Percentiles rank a stretch among this genome's conserved stretches.
These are phyloP conservation scores for Penicillium occitanis DNA, from an alignment of 2,329 filamentous ascomycete genomes.

Conservation along the genomic window DNA sequence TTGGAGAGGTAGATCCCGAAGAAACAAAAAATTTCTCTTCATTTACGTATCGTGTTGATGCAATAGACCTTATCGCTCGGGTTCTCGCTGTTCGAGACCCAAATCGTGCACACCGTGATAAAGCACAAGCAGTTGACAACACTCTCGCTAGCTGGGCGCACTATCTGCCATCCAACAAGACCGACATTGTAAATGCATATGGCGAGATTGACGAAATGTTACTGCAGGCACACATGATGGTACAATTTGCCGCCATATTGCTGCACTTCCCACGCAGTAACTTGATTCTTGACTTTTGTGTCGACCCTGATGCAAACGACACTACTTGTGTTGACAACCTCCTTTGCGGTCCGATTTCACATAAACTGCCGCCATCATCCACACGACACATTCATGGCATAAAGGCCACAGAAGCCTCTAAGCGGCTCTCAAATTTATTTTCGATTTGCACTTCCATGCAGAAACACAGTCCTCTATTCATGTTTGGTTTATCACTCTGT, in stretches of 20 bases:
- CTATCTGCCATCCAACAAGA: slow-evolving; percentile 67
- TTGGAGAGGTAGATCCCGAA: slow-evolving; percentile 5
- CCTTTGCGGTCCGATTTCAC: slow-evolving; percentile 52
- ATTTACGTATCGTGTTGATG: slow-evolving; percentile 74
- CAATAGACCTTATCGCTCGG: slow-evolving; percentile 68
- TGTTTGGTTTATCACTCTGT: slow-evolving; percentile 18
- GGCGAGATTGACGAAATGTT: slow-evolving; percentile 65
- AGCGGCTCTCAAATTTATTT: slow-evolving; percentile 19
- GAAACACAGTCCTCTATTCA: slow-evolving; percentile 19
- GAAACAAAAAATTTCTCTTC: slow-evolving; percentile 55
- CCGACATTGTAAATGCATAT: slow-evolving; percentile 62
- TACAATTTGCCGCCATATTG: slow-evolving; percentile 13
- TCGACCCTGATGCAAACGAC: slow-evolving; percentile 62
- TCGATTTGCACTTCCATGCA: slow-evolving; percentile 15
- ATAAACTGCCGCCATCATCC: slow-evolving; percentile 14
- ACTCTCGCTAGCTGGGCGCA: slow-evolving; percentile 67
- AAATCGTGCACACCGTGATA: slow-evolving; percentile 15
- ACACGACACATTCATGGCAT: slow-evolving; percentile 21
- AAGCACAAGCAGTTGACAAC: slow-evolving; percentile 52
- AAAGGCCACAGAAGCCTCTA: slow-evolving; percentile 22
- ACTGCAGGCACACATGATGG: slow-evolving; percentile 26
- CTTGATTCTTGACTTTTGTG: slow-evolving; percentile 58
- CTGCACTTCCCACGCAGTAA: slow-evolving; percentile 21
- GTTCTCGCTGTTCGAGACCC: slow-evolving; percentile 52
- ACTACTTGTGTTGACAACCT: background rate